Evolutionary conservation across 805 yeast genomes (phyloP).

Genomic region (Candida pseudofarinosa): DNA sequence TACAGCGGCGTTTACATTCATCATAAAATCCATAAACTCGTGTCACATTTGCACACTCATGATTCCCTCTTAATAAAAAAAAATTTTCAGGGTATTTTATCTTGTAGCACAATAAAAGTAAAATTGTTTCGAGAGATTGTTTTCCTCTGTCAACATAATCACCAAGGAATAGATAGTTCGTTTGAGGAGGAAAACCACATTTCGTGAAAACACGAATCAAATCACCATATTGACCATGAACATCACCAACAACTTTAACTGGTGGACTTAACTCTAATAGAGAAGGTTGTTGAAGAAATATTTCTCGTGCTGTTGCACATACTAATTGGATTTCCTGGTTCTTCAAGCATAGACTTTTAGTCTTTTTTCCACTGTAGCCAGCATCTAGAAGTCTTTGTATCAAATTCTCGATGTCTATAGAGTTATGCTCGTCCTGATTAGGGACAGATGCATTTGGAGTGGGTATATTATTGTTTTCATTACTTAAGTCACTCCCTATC

Average conservation of each 20-base stretch:
- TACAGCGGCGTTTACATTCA: constrained; percentile 93
- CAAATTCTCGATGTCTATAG: constrained; percentile 71
- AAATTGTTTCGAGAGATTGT: constrained; percentile 89
- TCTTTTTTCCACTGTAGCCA: constrained; percentile 92
- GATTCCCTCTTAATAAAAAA: constrained; percentile 89
- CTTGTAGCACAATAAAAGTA: constrained; percentile 84
- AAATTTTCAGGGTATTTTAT: constrained; percentile 96
- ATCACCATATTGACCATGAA: constrained; percentile 95
- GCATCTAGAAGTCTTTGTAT: constrained; percentile 92
- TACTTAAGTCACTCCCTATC: not conserved
- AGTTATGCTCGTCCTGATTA: constrained; percentile 1
- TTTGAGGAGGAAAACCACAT: constrained; percentile 95
- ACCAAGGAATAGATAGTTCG: constrained; percentile 89
- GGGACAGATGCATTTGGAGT: not conserved
- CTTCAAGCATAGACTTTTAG: constrained; percentile 83
- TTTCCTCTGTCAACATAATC: constrained; percentile 98
- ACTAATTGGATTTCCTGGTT: constrained; percentile 84
- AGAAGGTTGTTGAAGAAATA: constrained; percentile 86
- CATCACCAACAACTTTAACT: constrained; percentile 87
- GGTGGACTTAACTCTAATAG: constrained; percentile 82
- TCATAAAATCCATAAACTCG: constrained; percentile 97
- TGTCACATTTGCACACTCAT: constrained; percentile 95
- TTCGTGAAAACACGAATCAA: constrained; percentile 85
- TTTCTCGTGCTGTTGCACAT: constrained; percentile 84
- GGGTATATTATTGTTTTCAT: not conserved